Evolutionary conservation across 768 basidiomycete species (phyloP).

Genomic region (Boletus rubropictus): DNA sequence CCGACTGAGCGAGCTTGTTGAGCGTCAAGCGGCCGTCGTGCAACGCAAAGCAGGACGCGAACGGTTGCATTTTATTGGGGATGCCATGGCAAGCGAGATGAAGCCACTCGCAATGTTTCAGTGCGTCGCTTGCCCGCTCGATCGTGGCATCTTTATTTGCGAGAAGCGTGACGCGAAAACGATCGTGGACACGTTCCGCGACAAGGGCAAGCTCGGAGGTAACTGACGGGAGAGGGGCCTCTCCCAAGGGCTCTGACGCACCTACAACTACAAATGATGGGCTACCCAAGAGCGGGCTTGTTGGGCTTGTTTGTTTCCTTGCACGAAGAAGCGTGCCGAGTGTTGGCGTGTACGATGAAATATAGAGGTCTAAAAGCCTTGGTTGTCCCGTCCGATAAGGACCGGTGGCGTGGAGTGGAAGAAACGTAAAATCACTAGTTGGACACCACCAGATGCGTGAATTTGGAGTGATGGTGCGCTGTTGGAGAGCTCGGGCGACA

Average conservation of each 20-base stretch:
- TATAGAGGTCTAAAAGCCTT: not conserved
- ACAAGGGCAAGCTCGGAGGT: constrained; percentile 7
- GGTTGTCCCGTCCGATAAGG: not conserved
- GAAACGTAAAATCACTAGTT: not conserved
- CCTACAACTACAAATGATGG: constrained; percentile 1
- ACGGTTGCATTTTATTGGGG: constrained; percentile 3
- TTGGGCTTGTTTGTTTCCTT: not conserved
- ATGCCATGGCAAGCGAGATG: constrained; percentile 27
- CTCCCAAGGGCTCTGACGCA: constrained; percentile 1
- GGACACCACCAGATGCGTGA: not conserved
- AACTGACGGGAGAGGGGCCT: not conserved
- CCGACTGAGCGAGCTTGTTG: not conserved
- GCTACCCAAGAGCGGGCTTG: not conserved
- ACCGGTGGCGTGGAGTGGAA: not conserved
- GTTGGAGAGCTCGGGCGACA: not conserved
- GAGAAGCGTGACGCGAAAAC: not conserved
- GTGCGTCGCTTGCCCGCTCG: not conserved
- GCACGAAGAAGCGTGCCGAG: constrained; percentile 13
- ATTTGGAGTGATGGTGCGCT: not conserved
- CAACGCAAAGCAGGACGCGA: constrained; percentile 12
- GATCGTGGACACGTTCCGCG: not conserved
- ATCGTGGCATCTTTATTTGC: constrained; percentile 2
- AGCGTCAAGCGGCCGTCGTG: constrained; percentile 7
- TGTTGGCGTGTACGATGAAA: constrained; percentile 26
- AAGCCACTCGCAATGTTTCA: constrained; percentile 13